Percentiles rank a stretch among this genome's conserved stretches.
Evolutionary conservation across 2,329 filamentous ascomycete genomes (phyloP).

Genomic region (Aspergillus uvarum): DNA sequence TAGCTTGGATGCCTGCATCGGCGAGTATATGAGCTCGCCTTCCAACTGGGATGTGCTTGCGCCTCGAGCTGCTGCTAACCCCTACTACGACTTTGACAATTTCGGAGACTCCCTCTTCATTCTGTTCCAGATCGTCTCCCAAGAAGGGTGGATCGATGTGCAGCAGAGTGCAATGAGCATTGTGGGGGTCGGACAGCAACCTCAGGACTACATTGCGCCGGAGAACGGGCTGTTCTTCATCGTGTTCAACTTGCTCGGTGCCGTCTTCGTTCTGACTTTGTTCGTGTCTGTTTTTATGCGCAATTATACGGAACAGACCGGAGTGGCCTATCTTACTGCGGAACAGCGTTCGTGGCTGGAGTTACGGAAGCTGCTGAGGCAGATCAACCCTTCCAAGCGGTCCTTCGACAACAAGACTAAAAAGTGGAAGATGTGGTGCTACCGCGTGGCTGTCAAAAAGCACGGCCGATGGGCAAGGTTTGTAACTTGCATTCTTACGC

Average conservation of each 20-base stretch:
- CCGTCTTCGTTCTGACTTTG: slow-evolving; percentile 92
- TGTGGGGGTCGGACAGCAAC: slow-evolving; percentile 72
- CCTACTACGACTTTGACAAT: slow-evolving; percentile 88
- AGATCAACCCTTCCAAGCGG: slow-evolving; percentile 92
- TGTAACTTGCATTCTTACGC: slow-evolving; percentile 74
- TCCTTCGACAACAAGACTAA: slow-evolving; percentile 75
- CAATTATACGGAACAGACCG: slow-evolving; percentile 98
- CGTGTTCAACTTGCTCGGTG: slow-evolving; percentile 91
- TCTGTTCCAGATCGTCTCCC: slow-evolving; percentile 96
- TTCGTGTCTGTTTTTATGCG: slow-evolving; percentile 99
- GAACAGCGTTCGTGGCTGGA: slow-evolving; percentile 98
- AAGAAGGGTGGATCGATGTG: slow-evolving; percentile 97
- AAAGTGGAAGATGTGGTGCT: slow-evolving; percentile 89
- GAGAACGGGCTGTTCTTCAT: slow-evolving; percentile 94
- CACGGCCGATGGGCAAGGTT: slow-evolving; percentile 85
- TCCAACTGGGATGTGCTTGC: slow-evolving; percentile 83
- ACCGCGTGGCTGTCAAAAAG: slow-evolving; percentile 90
- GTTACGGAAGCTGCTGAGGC: slow-evolving; percentile 82
- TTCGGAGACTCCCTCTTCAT: slow-evolving; percentile 94
- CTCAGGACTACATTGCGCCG: slow-evolving; percentile 65
- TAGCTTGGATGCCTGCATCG: slow-evolving; percentile 69
- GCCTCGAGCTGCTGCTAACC: slow-evolving; percentile 76
- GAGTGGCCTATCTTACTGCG: slow-evolving; percentile 90
- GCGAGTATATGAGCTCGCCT: slow-evolving; percentile 74
- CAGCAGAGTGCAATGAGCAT: slow-evolving; percentile 81